Base-by-base conservation (phyloP, 2,329 filamentous ascomycete genomes). In the Septoria linicola region DNA sequence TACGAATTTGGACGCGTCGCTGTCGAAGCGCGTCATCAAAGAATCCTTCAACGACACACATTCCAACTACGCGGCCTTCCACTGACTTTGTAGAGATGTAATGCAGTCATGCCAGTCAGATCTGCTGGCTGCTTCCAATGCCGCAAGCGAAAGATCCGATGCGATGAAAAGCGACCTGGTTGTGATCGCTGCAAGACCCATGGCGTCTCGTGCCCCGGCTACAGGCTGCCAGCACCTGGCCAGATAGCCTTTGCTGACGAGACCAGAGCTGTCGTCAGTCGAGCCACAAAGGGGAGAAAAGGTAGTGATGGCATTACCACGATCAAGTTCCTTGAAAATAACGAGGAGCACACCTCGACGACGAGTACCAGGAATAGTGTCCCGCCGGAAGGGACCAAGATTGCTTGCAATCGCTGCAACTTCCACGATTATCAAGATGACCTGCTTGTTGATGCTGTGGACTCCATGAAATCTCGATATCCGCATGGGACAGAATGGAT, bases 81-180 rank as follows among this genome's bases (percentile, higher is more conserved):
- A n/a, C n/a, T n/a, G n/a, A n/a, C n/a, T n/a, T n/a, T n/a, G n/a
- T n/a, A n/a, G n/a, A n/a, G n/a, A n/a, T n/a, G n/a, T n/a, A 13
- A 37, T n/a, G 37, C 16, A 11, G 27, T 19, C 32, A 68, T 68
- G 65, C 64, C 65, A 6, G 51, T 55, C 32, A 62, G 62, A 39
- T 67, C 64, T 16, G 54, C 63, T 8, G 66, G 65, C 41, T 68
- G 66, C 53, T 58, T 47, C 8, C 64, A 55, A 14, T 68, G 66
- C 41, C 57, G 66, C 27, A 63, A 63, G 47, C 57, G 66, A 16
- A 68, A 67, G 49, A 64, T 68, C 31, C 56, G 63, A 30, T 68
- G 66, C 51, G 66, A 68, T 48, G 61, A 64, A 42, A 57, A 41
- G 8, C 56, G 66, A 8, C 66, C 65, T 14, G 49, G 50, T 11